Evolutionary conservation across 306 rosid species (phyloP), one percentile per base, ranked within the genome.

Genomic region (Citrullus amarus): DNA sequence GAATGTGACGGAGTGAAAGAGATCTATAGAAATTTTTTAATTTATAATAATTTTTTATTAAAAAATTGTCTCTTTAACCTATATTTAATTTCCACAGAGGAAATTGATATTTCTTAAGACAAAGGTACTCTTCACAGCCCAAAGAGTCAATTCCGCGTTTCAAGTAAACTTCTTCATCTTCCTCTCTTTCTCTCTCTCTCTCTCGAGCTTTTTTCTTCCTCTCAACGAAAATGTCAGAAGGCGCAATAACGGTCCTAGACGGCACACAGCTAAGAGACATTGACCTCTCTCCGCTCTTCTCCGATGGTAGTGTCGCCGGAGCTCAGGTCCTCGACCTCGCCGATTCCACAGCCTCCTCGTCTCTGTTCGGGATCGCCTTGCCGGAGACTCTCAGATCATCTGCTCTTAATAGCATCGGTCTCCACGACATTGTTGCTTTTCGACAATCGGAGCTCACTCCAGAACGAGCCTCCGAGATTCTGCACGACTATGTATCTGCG

Each of bases 211-310:
- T 11, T 11, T 43, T 30, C 48, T 77, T 57, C 76, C 56, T 30
- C 82, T 78, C 62, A 46, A 54, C 1, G 51, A 88, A 87, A 87
- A 95, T 95, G 99, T 84, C 97, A 18, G 92, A 89, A 86, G 86
- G 75, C 43, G 51, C 82, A 10, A 77, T 92, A 82, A 89, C 86
- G 55, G 78, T 91, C 32, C 84, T 92, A 16, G 98, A 95, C 85
- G 98, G 97, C 74, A 75, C 80, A 44, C 83, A 86, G 39, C 93
- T 95, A 11, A 61, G 80, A 34, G 53, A 74, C 77, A 16, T 85
- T 77, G 90, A 89, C 86, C 85, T 86, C 46, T 72, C 96, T 10
- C 80, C 54, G 14, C 83, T 85, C 77, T 82, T 59, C 1, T 28
- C 78, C 50, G 85, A 80, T 43, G 72, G 2, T 70, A 53, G 39